Percentiles rank a stretch among this genome's conserved stretches.
phyloP scores from a whole-genome alignment of 73 alveolate genomes.

The Paramecium pentaurelia region DNA sequence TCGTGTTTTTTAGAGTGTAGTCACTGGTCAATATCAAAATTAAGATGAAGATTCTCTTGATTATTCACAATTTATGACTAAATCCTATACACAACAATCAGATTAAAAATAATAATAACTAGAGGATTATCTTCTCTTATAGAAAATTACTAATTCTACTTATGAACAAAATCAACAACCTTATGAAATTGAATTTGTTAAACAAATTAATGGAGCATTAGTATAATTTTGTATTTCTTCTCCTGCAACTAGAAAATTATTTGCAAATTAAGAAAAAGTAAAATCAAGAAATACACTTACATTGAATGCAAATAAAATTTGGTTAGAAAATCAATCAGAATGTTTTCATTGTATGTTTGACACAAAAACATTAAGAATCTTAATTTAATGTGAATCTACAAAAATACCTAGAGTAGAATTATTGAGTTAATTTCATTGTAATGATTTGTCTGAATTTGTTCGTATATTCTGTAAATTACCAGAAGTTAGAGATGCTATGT shows the following conservation, averaged over 20 bases:
- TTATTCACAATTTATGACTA: background rate
- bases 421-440: constrained; percentile 4
- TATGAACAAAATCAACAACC: background rate
- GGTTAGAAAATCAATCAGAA: constrained; percentile 41
- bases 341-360: constrained; percentile 39
- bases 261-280: background rate
- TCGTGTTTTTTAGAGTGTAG: background rate
- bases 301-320: background rate
- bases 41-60: background rate
- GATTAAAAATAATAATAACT: background rate
- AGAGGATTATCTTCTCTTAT: background rate
- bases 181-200: background rate
- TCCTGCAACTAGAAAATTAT: constrained; percentile 8
- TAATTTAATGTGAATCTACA: background rate
- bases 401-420: background rate
- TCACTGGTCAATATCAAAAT: background rate
- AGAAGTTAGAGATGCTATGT: constrained; percentile 12
- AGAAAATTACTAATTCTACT: background rate
- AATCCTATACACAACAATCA: background rate
- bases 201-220: background rate
- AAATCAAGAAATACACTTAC: background rate
- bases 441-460: background rate
- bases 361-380: background rate
- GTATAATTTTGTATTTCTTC: constrained; percentile 26
- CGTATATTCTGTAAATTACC: background rate